A percentile compares a stretch with the other conserved stretches of the same genome.
These are phyloP conservation scores for Penicillium sp. DNA, from an alignment of 2,329 filamentous ascomycete species.

Conservation along the genomic window DNA sequence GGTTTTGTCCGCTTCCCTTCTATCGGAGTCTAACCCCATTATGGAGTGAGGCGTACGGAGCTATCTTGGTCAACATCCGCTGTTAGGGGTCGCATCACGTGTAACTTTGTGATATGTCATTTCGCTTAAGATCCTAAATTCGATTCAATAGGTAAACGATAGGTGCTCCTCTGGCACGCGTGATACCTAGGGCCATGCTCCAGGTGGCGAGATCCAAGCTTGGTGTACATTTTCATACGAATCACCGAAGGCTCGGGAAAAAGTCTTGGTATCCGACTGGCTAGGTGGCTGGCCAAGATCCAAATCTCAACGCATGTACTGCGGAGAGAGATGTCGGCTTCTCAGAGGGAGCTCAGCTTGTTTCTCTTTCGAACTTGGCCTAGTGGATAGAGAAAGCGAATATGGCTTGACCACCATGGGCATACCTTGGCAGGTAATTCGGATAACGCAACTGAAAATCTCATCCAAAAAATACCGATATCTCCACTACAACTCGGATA, in stretches of 20 bases:
- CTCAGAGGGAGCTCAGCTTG: not conserved
- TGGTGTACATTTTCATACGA: slow-evolving; percentile 1
- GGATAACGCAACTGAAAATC: too few relatives aligned
- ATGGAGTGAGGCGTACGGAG: slow-evolving; percentile 2
- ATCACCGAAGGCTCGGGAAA: slow-evolving; percentile 13
- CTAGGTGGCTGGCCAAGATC: slow-evolving; percentile 15
- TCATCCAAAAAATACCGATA: too few relatives aligned
- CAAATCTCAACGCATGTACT: slow-evolving; percentile 13
- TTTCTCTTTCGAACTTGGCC: too few relatives aligned
- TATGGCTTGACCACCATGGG: too few relatives aligned
- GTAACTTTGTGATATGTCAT: slow-evolving; percentile 8
- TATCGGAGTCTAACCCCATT: too few relatives aligned
- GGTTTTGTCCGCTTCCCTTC: slow-evolving; percentile 13
- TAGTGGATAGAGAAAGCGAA: too few relatives aligned
- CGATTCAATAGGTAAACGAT: slow-evolving; percentile 8
- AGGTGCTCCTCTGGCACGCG: slow-evolving; percentile 12
- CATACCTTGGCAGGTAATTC: too few relatives aligned
- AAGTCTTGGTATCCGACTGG: slow-evolving; percentile 2
- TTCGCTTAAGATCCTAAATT: not conserved
- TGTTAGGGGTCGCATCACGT: not conserved
- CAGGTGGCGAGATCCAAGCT: slow-evolving; percentile 18
- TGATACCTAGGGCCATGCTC: slow-evolving; percentile 18
- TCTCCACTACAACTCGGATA: too few relatives aligned
- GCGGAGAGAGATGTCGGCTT: slow-evolving; percentile 12
- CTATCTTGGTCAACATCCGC: not conserved